A percentile compares a stretch with the other conserved stretches of the same genome.
Evolutionary conservation across 2,329 filamentous ascomycete genomes (phyloP).

Genomic region (Nemania serpens): DNA sequence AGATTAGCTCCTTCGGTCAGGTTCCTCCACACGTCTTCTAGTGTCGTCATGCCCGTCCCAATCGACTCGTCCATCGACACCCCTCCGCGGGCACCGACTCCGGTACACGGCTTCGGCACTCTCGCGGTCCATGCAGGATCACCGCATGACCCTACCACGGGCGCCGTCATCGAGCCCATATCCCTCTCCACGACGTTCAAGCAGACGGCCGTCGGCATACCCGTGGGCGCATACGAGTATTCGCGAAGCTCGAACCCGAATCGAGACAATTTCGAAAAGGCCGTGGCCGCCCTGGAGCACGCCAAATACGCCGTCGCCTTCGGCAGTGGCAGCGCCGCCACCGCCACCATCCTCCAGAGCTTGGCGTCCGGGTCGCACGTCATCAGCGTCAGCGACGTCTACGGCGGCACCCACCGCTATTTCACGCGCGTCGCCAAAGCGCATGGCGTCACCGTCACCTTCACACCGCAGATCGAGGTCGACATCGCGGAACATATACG

Average conservation of each 20-base stretch:
- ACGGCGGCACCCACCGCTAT: slow-evolving; percentile 96
- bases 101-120: slow-evolving; percentile 84
- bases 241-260: slow-evolving; percentile 93
- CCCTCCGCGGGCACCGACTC: slow-evolving; percentile 73
- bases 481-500: slow-evolving; percentile 86
- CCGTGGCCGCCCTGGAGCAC: slow-evolving; percentile 89
- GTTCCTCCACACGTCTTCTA: neutral
- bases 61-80: slow-evolving; percentile 63
- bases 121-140: slow-evolving; percentile 93
- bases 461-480: slow-evolving; percentile 88
- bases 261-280: slow-evolving; percentile 89
- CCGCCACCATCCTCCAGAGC: slow-evolving; percentile 89
- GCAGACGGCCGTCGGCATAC: slow-evolving; percentile 85
- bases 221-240: slow-evolving; percentile 91
- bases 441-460: slow-evolving; percentile 92
- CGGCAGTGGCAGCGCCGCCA: slow-evolving; percentile 90
- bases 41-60: slow-evolving; percentile 34
- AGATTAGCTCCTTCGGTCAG: neutral
- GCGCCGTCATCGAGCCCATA: slow-evolving; percentile 95
- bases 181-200: slow-evolving; percentile 96
- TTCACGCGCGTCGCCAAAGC: slow-evolving; percentile 97
- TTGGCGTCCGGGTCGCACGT: slow-evolving; percentile 91
- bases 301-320: slow-evolving; percentile 93
- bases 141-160: slow-evolving; percentile 87
- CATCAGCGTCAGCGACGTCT: slow-evolving; percentile 95